Base-by-base conservation (phyloP, 1,284 basidiomycete species). In the Ustilago xerochloae region DNA sequence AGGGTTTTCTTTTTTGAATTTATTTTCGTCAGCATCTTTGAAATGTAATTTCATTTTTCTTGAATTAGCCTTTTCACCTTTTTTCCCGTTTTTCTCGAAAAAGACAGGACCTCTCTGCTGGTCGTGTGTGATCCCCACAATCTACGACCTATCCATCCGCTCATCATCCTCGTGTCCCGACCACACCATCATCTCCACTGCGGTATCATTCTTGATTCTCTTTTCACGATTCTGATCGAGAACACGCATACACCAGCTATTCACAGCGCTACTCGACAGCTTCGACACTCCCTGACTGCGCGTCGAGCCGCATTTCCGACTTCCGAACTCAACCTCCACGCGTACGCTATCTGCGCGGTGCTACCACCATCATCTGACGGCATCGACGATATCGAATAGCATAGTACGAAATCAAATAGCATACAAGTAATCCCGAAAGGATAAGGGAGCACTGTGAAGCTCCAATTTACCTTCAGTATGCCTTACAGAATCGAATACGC, bases 401-500 rank as follows among this genome's bases (percentile, higher is more conserved):
- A n/a, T n/a, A n/a, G n/a, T n/a, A n/a, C n/a, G n/a, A n/a, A n/a
- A n/a, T n/a, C n/a, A n/a, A n/a, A n/a, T n/a, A n/a, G n/a, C n/a
- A n/a, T n/a, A n/a, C n/a, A n/a, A n/a, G n/a, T n/a, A n/a, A n/a
- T n/a, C n/a, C n/a, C n/a, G n/a, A n/a, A n/a, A n/a, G n/a, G n/a
- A n/a, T n/a, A n/a, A n/a, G n/a, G n/a, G n/a, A n/a, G n/a, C 51
- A 28, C 22, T 39, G n/a, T 0, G 10, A 16, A 15, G n/a, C n/a
- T n/a, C n/a, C n/a, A n/a, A n/a, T n/a, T n/a, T n/a, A n/a, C n/a
- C n/a, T n/a, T n/a, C n/a, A 35, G 33, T 32, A 80, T 78, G 78
- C 78, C 79, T 2, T 81, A 80, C 54, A 55, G 76, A 39, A 24
- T 77, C 35, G 75, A 70, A 53, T 77, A 85, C 55, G 78, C 85